These are phyloP conservation scores for Austroboletus eburneus DNA, from an alignment of 768 basidiomycete species.

Conservation along the genomic window DNA sequence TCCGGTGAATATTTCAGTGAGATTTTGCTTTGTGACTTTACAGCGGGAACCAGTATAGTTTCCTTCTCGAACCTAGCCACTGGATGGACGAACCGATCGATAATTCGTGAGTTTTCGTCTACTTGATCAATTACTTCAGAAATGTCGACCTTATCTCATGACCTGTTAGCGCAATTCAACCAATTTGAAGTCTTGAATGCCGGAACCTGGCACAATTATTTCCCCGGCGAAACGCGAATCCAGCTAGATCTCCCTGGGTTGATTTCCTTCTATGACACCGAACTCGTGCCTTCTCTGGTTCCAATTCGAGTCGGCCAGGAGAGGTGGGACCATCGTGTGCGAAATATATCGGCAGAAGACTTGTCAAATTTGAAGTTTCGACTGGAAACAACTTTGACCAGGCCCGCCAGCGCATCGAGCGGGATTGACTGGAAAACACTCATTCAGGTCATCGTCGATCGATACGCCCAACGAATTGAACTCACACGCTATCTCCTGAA, in stretches of 20 bases:
- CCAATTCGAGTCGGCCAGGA: slow-evolving; percentile 18
- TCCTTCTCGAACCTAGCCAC: slow-evolving; percentile 15
- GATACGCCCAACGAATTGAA: slow-evolving; percentile 31
- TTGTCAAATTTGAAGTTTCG: slow-evolving; percentile 1
- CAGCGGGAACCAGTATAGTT: slow-evolving; percentile 23
- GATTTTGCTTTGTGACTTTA: slow-evolving; percentile 34
- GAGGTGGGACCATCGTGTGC: slow-evolving; percentile 30
- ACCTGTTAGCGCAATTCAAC: not conserved
- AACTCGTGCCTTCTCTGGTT: slow-evolving; percentile 30
- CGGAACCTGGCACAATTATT: slow-evolving; percentile 31
- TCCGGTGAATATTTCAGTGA: slow-evolving; percentile 23
- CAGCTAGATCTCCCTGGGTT: slow-evolving; percentile 31
- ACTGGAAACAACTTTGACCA: slow-evolving; percentile 3
- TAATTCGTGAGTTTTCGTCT: not conserved
- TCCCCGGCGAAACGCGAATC: slow-evolving; percentile 35
- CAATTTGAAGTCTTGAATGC: slow-evolving; percentile 10
- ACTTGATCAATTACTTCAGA: not conserved
- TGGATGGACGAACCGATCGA: not conserved
- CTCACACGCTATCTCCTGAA: slow-evolving; percentile 21
- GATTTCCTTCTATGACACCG: slow-evolving; percentile 36
- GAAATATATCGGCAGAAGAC: slow-evolving; percentile 25
- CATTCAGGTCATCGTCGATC: slow-evolving; percentile 27
- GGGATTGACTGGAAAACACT: slow-evolving; percentile 35
- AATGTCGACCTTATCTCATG: not conserved
- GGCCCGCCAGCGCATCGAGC: slow-evolving; percentile 16